Conservation (phyloP, 805 yeast genomes). For the Brettanomyces custersianus region DNA sequence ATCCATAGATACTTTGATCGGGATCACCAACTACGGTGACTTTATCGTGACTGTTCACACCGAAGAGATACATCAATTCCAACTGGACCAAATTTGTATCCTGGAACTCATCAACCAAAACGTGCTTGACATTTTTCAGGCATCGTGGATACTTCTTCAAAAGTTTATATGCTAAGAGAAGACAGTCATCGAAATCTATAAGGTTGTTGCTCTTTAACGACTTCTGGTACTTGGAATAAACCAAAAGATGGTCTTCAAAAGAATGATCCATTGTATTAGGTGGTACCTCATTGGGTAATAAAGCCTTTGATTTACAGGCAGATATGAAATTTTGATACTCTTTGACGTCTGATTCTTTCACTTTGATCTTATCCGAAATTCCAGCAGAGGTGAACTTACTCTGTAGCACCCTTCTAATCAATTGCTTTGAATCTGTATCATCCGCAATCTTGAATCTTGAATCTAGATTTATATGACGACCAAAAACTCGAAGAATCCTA, state of each 20-base stretch:
- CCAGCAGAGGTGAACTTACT: constrained; percentile 6
- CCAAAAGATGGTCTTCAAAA: constrained; percentile 25
- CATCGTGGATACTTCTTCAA: constrained; percentile 35
- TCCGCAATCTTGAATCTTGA: constrained; percentile 47
- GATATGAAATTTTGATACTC: constrained; percentile 40
- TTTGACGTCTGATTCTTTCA: constrained; percentile 31
- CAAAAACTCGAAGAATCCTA: constrained; percentile 47
- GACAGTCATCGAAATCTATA: constrained; percentile 79
- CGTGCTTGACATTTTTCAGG: constrained; percentile 49
- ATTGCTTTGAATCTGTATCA: constrained; percentile 46
- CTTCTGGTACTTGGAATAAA: constrained; percentile 48
- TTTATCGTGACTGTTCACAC: constrained; percentile 37
- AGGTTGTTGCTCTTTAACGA: constrained; percentile 33
- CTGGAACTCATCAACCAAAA: constrained; percentile 89
- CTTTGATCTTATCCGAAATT: constrained; percentile 6
- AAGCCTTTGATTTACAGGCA: constrained; percentile 44
- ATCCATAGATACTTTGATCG: constrained; percentile 89
- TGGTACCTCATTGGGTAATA: constrained; percentile 30
- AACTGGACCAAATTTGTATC: constrained; percentile 80
- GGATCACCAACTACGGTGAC: constrained; percentile 94
- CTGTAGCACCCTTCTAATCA: constrained; percentile 31
- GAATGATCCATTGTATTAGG: constrained; percentile 14
- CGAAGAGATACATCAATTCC: constrained; percentile 49
- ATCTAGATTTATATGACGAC: constrained; percentile 36
- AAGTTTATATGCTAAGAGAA: constrained; percentile 46